Evolutionary conservation across 345 rosid genomes (phyloP), one percentile per base, ranked within the genome.

Genomic region (Clarkia xantiana): DNA sequence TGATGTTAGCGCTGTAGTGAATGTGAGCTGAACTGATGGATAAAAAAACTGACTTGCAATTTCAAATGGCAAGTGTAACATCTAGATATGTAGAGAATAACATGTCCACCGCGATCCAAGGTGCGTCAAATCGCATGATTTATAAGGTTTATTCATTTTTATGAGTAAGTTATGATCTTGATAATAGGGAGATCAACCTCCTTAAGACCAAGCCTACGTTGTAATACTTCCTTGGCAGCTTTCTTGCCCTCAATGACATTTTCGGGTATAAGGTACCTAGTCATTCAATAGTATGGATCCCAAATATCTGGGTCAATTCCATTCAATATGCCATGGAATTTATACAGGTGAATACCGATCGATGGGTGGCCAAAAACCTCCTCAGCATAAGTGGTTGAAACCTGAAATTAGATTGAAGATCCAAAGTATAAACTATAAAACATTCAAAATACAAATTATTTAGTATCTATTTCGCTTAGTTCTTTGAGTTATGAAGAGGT

Each of bases 301-400:
- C 97, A 90, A 51, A 90, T 90, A 56, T 86, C 94, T 9, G 82
- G 94, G 38, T 90, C 97, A 12, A 90, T 81, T 54, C 97, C 97
- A 52, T 90, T 90, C 55, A 90, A 55, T 69, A 90, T 90, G 14
- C 95, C 97, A 34, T 81, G 82, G 67, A 90, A 83, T 60, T 90
- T 90, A 67, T 62, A 56, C 22, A 90, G 77, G 69, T 86, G 72
- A 52, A 94, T 75, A 65, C 94, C 75, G 34, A 90, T 51, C 3
- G 57, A 61, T 42, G 91, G 59, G 68, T 83, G 74, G 58, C 95
- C 84, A 59, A 95, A 76, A 47, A 86, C 83, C 72, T 90, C 97
- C 52, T 66, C 83, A 36, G 95, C 69, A 58, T 90, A 90, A 0
- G 84, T 79, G 49, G 49, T 69, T 0, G 97, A 90, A 54, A 90